Evolutionary conservation across 1,139 yeast genomes (phyloP).

Genomic region (Kluyveromyces sp.): DNA sequence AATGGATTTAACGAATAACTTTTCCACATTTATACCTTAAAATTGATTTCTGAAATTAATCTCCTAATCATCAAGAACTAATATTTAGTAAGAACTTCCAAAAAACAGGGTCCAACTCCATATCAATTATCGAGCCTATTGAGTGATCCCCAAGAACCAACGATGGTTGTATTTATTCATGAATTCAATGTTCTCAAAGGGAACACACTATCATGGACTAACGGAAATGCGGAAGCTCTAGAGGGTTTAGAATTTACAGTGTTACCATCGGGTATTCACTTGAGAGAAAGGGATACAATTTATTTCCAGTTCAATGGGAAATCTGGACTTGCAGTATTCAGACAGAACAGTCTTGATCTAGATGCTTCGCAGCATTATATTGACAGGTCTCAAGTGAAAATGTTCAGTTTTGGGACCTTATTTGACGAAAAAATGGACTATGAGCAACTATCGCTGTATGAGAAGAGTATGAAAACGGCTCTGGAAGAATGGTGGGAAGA

Average conservation of each 20-base stretch:
- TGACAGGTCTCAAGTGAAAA: slow-evolving; percentile 48
- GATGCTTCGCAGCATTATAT: slow-evolving; percentile 17
- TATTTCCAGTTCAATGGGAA: slow-evolving; percentile 41
- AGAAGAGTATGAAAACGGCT: slow-evolving; percentile 1
- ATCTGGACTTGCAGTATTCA: slow-evolving; percentile 38
- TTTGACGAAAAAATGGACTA: slow-evolving; percentile 32
- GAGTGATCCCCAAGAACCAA: background rate
- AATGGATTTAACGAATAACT: too few relatives aligned
- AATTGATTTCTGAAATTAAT: too few relatives aligned
- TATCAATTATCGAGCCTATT: too few relatives aligned
- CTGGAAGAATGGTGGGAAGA: slow-evolving; percentile 8
- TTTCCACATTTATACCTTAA: too few relatives aligned
- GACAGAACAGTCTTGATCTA: slow-evolving; percentile 33
- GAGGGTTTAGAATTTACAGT: slow-evolving; percentile 61
- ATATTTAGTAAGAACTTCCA: too few relatives aligned
- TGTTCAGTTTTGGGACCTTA: slow-evolving; percentile 61
- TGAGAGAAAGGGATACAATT: slow-evolving; percentile 44
- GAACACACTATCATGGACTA: slow-evolving; percentile 25
- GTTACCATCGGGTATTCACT: slow-evolving; percentile 82
- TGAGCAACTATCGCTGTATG: background rate
- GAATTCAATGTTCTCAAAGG: slow-evolving; percentile 30
- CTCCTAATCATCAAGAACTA: too few relatives aligned
- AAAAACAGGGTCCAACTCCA: too few relatives aligned
- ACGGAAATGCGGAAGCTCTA: slow-evolving; percentile 10
- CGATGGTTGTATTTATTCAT: slow-evolving; percentile 4